Evolutionary conservation across 148 eudicot species (phyloP).

Genomic region (Hydrangea macrophylla): DNA sequence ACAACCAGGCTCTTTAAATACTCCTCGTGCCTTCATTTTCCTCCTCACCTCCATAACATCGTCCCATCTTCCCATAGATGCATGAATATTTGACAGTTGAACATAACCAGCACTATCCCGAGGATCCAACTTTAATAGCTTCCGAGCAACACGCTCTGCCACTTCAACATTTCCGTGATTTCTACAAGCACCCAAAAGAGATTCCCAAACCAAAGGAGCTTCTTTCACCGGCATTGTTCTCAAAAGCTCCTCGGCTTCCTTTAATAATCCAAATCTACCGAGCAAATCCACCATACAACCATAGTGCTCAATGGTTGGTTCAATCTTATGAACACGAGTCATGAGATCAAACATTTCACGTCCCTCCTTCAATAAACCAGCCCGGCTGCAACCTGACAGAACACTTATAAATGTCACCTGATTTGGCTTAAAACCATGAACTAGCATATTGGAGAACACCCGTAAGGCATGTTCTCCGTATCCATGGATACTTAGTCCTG

Average conservation of each 20-base stretch:
- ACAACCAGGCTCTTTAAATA: conserved; percentile 24
- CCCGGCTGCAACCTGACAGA: conserved; percentile 29
- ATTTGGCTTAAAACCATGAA: conserved; percentile 21
- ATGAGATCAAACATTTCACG: conserved; percentile 24
- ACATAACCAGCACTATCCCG: conserved; percentile 16
- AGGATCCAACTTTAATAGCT: conserved; percentile 20
- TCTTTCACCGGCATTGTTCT: conserved; percentile 11
- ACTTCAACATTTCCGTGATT: conserved; percentile 20
- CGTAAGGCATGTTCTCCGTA: conserved; percentile 17
- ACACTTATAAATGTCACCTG: conserved; percentile 26
- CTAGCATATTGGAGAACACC: conserved; percentile 24
- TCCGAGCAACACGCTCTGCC: conserved; percentile 24
- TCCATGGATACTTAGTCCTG: conserved; percentile 18
- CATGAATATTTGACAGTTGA: conserved; percentile 17
- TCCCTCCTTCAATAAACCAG: conserved; percentile 30
- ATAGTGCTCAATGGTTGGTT: conserved; percentile 27
- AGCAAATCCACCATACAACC: conserved; percentile 25
- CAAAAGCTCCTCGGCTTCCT: conserved; percentile 19
- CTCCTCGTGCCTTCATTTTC: conserved; percentile 26
- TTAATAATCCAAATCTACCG: conserved; percentile 14
- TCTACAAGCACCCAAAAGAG: conserved; percentile 29
- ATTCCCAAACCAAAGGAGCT: conserved; percentile 28
- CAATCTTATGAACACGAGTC: conserved; percentile 17
- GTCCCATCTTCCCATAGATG: conserved; percentile 16
- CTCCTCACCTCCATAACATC: conserved; percentile 15